Percentiles rank a stretch among this genome's conserved stretches.
Evolutionary conservation across 352 stramenopile species (phyloP).

Genomic region (Halophytophthora batemanensis): DNA sequence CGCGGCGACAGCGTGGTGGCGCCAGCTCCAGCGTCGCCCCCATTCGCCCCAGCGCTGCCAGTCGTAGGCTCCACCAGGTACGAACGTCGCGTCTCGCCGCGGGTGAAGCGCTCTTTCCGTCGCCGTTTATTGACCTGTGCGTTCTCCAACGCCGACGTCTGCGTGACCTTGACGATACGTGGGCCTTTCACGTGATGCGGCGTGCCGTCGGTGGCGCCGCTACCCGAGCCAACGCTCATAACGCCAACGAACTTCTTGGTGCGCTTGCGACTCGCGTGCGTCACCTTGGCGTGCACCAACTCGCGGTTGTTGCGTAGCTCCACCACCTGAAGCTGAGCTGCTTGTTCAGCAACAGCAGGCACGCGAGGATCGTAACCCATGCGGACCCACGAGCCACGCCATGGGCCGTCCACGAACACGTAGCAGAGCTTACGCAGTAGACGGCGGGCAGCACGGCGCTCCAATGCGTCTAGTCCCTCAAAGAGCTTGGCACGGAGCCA

Average conservation of each 20-base stretch:
- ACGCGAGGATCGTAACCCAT: slow-evolving; percentile 76
- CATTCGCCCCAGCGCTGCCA: slow-evolving; percentile 1
- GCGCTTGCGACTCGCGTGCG: slow-evolving; percentile 58
- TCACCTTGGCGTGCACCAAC: slow-evolving; percentile 79
- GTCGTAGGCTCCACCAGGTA: slow-evolving; percentile 49
- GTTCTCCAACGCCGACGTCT: slow-evolving; percentile 64
- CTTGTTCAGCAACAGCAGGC: slow-evolving; percentile 23
- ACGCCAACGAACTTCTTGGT: slow-evolving; percentile 52
- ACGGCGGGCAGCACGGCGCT: slow-evolving; percentile 56
- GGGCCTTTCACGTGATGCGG: slow-evolving; percentile 56
- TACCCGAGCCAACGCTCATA: slow-evolving; percentile 8
- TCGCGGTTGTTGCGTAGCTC: slow-evolving; percentile 80
- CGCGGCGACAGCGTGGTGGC: slow-evolving; percentile 3
- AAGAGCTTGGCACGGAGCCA: slow-evolving; percentile 77
- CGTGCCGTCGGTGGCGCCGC: slow-evolving; percentile 20
- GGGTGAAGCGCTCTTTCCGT: slow-evolving; percentile 63
- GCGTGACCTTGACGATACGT: slow-evolving; percentile 70
- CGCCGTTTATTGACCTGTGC: slow-evolving; percentile 58
- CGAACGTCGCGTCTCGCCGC: slow-evolving; percentile 55
- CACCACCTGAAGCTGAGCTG: slow-evolving; percentile 68
- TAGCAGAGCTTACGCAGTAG: slow-evolving; percentile 76
- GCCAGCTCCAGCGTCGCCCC: slow-evolving; percentile 3
- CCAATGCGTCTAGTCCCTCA: slow-evolving; percentile 51
- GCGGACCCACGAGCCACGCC: slow-evolving; percentile 78
- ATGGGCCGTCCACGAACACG: slow-evolving; percentile 80